Conservation (phyloP, 23 red algal genomes). For the Rhodosorus marinus region DNA sequence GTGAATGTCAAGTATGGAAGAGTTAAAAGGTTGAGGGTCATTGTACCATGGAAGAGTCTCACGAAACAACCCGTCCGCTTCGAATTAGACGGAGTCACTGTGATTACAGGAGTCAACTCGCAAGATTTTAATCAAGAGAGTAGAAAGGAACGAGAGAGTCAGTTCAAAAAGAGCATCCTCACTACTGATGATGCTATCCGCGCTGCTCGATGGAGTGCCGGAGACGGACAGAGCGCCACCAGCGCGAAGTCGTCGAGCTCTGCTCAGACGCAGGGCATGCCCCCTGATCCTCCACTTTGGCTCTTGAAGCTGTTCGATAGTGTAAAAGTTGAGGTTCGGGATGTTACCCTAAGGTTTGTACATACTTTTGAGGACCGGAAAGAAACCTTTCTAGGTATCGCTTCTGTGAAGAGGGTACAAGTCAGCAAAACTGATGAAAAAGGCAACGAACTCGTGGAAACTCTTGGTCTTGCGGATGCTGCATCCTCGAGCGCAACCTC, state of each 20-base stretch:
- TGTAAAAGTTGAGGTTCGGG: no score
- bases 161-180: conserved; percentile 32
- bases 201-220: conserved; percentile 19
- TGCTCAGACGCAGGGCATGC: neutral
- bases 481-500: no score
- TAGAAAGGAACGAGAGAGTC: conserved; percentile 21
- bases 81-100: conserved; percentile 5
- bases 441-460: no score
- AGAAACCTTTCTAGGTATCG: no score
- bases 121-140: neutral
- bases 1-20: conserved; percentile 38
- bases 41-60: conserved; percentile 89
- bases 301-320: no score
- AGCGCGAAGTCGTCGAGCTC: conserved; percentile 4
- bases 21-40: conserved; percentile 33
- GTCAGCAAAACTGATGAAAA: no score
- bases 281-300: no score
- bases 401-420: no score
- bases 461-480: no score
- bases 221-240: neutral
- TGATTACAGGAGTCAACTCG: neutral
- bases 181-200: conserved; percentile 56
- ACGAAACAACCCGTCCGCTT: conserved; percentile 52
- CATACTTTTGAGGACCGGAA: no score
- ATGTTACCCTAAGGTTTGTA: no score